Evolutionary conservation across 2,329 filamentous ascomycete species (phyloP).

Genomic region (Alternaria alternata): DNA sequence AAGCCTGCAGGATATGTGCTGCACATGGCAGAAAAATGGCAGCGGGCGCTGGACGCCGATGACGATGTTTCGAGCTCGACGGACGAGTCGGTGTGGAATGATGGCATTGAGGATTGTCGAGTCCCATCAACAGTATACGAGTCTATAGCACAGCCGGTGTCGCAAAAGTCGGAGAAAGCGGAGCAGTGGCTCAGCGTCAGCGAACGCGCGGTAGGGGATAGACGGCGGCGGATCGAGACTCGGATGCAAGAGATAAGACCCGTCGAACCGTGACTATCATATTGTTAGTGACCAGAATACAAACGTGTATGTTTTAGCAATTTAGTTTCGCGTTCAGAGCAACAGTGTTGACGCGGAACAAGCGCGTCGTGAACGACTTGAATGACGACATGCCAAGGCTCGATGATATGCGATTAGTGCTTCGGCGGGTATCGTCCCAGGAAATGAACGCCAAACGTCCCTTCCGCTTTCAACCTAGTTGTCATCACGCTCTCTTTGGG

Average conservation of each 20-base stretch:
- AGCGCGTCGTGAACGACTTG: background rate
- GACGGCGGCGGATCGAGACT: background rate
- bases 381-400: background rate
- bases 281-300: too few species aligned
- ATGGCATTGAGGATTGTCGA: background rate
- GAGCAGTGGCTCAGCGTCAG: background rate
- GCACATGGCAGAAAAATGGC: constrained; percentile 1
- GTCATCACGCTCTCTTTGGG: background rate
- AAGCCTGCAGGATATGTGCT: background rate
- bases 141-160: background rate
- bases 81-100: background rate
- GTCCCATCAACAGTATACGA: background rate
- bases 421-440: background rate
- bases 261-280: background rate
- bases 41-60: background rate
- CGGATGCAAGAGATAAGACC: background rate
- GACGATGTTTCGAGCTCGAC: background rate
- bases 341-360: background rate
- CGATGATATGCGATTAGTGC: background rate
- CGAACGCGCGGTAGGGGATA: background rate
- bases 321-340: background rate
- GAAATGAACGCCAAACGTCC: background rate
- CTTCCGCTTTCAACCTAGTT: background rate
- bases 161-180: background rate
- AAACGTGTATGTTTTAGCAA: background rate